These are phyloP conservation scores for Pythium chondricola DNA, from an alignment of 352 stramenopile genomes.

Conservation along the genomic window DNA sequence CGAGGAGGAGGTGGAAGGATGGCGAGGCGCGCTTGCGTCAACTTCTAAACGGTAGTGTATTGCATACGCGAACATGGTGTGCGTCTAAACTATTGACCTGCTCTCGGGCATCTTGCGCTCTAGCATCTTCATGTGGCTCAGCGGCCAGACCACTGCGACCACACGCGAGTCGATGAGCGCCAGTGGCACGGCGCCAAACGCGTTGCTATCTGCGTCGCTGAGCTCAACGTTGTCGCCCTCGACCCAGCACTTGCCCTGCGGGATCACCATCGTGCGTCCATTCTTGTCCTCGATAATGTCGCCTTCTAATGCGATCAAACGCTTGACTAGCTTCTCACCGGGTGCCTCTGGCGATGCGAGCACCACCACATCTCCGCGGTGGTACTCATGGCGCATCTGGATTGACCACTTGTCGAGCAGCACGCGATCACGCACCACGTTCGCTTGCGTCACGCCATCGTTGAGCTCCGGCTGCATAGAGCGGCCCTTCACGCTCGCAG, in stretches of 20 bases:
- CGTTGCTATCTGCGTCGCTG: conserved; percentile 70
- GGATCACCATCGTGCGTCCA: conserved; percentile 32
- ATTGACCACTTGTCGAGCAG: conserved; percentile 85
- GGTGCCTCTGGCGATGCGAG: conserved; percentile 56
- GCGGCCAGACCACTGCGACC: conserved; percentile 74
- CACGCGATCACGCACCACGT: conserved; percentile 69
- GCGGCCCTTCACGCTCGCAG: conserved; percentile 65
- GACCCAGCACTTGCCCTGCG: conserved; percentile 80
- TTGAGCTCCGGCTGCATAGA: conserved; percentile 85
- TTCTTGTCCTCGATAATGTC: conserved; percentile 54
- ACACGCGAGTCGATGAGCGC: conserved; percentile 78
- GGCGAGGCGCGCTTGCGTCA: too few species aligned
- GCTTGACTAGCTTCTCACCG: conserved; percentile 67
- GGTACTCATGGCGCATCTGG: conserved; percentile 57
- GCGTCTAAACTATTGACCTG: conserved; percentile 42
- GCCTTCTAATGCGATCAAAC: conserved; percentile 67
- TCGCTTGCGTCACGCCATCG: conserved; percentile 42
- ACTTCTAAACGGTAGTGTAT: too few species aligned
- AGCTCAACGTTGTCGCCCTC: conserved; percentile 72
- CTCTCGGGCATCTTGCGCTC: conserved; percentile 42
- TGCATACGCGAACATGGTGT: too few species aligned
- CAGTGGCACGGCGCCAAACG: conserved; percentile 69
- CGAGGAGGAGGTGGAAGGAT: too few species aligned
- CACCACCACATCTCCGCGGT: conserved; percentile 74
- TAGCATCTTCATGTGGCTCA: conserved; percentile 55